phyloP scores from a whole-genome alignment of 2,329 filamentous ascomycete genomes.

The Botrytis byssoidea region DNA sequence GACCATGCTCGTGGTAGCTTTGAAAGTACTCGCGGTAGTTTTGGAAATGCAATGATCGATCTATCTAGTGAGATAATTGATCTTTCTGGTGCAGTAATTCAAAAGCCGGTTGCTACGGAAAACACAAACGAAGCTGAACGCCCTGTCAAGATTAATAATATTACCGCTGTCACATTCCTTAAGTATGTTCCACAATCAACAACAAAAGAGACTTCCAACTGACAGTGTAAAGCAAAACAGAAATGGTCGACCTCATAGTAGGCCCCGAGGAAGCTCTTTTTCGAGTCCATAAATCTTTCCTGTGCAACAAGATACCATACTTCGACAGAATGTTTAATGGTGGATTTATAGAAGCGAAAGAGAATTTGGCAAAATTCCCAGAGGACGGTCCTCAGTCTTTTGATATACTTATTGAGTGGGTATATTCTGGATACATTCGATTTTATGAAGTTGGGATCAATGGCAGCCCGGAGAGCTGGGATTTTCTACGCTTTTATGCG shows the following conservation, averaged over 20 bases:
- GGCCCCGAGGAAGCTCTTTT: not conserved
- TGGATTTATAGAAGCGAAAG: constrained; percentile 6
- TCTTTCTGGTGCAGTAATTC: too few species aligned
- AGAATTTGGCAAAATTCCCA: not conserved
- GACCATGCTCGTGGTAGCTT: not conserved
- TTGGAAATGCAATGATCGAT: not conserved
- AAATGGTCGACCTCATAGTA: not conserved
- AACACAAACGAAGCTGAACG: too few species aligned
- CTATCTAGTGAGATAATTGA: too few species aligned
- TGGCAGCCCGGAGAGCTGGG: too few species aligned
- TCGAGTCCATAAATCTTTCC: not conserved
- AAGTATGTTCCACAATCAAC: not conserved
- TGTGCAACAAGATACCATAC: constrained; percentile 11
- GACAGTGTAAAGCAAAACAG: not conserved
- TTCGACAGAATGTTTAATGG: constrained; percentile 22
- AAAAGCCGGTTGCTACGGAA: not conserved
- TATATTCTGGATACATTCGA: not conserved
- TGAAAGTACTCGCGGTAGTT: not conserved
- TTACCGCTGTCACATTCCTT: not conserved
- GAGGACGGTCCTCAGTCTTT: constrained; percentile 19
- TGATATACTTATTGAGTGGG: constrained; percentile 7
- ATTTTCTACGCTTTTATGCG: too few species aligned
- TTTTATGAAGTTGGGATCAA: too few species aligned
- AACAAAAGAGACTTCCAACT: not conserved
- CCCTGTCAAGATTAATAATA: not conserved